Percentiles rank a stretch among this genome's conserved stretches.
Evolutionary conservation across 805 yeast genomes (phyloP).

Genomic region (Pichia manshurica): DNA sequence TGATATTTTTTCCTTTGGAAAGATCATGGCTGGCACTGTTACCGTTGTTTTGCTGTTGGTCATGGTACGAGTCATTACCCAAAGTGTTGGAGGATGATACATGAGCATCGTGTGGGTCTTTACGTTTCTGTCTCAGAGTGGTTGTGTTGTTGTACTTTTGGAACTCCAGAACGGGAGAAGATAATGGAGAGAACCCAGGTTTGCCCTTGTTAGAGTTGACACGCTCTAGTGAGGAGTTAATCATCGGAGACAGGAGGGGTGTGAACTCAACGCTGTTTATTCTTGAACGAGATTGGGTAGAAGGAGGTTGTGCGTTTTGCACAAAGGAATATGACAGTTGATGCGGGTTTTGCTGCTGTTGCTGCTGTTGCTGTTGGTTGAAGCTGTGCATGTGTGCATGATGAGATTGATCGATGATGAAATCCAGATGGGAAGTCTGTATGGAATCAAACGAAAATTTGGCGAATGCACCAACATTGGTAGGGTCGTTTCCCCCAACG

Average conservation of each 20-base stretch:
- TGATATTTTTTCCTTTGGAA: not conserved
- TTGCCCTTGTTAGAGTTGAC: conserved; percentile 14
- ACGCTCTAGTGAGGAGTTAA: conserved; percentile 46
- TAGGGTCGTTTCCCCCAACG: too few relatives aligned
- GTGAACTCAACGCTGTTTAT: conserved; percentile 38
- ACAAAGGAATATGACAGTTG: not conserved
- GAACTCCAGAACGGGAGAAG: conserved; percentile 65
- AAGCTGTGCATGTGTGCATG: not conserved
- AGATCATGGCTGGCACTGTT: not conserved
- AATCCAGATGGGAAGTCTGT: conserved; percentile 1
- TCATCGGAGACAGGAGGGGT: conserved; percentile 69
- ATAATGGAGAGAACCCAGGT: conserved; percentile 42
- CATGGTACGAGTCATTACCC: not conserved
- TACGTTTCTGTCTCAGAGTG: conserved; percentile 21
- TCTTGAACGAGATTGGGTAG: not conserved
- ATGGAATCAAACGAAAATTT: not conserved
- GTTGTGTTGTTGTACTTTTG: conserved; percentile 20
- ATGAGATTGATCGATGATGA: not conserved
- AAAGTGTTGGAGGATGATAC: conserved; percentile 3
- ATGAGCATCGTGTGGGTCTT: conserved; percentile 1
- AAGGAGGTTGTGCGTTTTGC: not conserved
- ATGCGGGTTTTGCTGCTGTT: not conserved
- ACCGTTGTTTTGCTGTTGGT: not conserved
- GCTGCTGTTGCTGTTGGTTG: not conserved
- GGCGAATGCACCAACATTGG: too few relatives aligned